Base-by-base conservation (phyloP, 2,329 filamentous ascomycete species). In the Bimuria novae-zelandiae region DNA sequence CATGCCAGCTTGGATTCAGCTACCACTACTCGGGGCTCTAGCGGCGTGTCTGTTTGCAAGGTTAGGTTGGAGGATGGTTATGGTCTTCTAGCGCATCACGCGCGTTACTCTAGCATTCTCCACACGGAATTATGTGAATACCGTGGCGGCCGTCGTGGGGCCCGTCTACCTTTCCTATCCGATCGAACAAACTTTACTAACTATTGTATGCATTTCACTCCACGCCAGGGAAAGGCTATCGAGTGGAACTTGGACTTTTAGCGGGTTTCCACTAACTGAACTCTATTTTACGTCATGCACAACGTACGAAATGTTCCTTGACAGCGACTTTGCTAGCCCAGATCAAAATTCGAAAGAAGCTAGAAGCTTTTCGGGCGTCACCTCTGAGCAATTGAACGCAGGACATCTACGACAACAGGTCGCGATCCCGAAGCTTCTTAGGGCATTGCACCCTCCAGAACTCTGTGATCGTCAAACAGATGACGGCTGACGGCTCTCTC, bases 301-400 rank as follows among this genome's bases (percentile, higher is more conserved):
- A 30, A 45, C 32, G 43, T 42, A 40, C 42, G 16, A 40, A 32
- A 33, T 33, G 16, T n/a, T n/a, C n/a, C n/a, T 39, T 36, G 22
- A 40, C 29, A n/a, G 41, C 41, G 44, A 46, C 21, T 51, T 39
- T 43, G 49, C 19, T 45, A 37, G 46, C 22, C 16, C n/a, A 49
- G 49, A 17, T 27, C 25, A 6, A 49, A 51, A 19, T 51, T 48
- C 32, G 41, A 37, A 16, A 6, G 44, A 51, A 16, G 43, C 52
- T 56, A 54, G 60, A 55, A 56, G 51, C n/a, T 39, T 43, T 33
- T 22, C 7, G 45, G 35, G 22, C 33, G 19, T 47, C 37, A n/a
- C 37, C 10, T 25, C 44, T 33, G 44, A 37, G 21, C 10, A 12
- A 30, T 22, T 8, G 25, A 22, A 22, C 19, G 25, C 19, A 45